Evolutionary conservation across 805 yeast species (phyloP), one percentile per base, ranked within the genome.

Genomic region (Kluyveromyces wickerhamii): DNA sequence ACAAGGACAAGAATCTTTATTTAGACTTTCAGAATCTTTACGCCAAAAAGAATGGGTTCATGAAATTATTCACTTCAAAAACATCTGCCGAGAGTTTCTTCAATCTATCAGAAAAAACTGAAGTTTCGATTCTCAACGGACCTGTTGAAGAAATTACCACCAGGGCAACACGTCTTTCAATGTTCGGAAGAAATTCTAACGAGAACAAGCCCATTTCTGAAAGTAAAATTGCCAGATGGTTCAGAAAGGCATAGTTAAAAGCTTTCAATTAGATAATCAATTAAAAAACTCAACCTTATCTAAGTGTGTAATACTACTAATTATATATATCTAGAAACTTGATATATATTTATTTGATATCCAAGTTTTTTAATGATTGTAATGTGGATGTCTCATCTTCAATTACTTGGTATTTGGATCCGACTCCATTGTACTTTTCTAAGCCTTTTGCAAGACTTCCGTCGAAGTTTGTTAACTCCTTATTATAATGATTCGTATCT

Each of bases 381-480:
- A 24, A 12, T 18, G 32, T 22, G 11, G 32, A 19, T 10, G 17
- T 15, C 12, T 31, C 21, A 4, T 31, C 34, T 15, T 31, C 28
- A 4, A 24, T 22, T 10, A 15, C 14, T n/a, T 36, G 37, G 15
- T 33, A 39, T 19, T 34, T 35, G 8, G 42, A 39, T 14, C 35
- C 19, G 16, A 26, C 35, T 10, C 35, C 39, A 16, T 33, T 29
- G 25, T 33, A 36, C 11, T 36, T 37, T 20, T 45, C 44, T 29
- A 50, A 36, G 21, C 43, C 49, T 26, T 42, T 36, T 2, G 54
- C 49, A 20, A 38, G 40, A 34, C 50, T 50, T 10, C 51, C 39
- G 27, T 47, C 47, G 11, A 49, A 36, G 18, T n/a, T 37, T 2
- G 23, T 31, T 6, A 33, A 29, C n/a, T 43, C 30, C 17, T 31